Evolutionary conservation across 208 protist species (phyloP).

Genomic region (Acanthamoeba divionensis): DNA sequence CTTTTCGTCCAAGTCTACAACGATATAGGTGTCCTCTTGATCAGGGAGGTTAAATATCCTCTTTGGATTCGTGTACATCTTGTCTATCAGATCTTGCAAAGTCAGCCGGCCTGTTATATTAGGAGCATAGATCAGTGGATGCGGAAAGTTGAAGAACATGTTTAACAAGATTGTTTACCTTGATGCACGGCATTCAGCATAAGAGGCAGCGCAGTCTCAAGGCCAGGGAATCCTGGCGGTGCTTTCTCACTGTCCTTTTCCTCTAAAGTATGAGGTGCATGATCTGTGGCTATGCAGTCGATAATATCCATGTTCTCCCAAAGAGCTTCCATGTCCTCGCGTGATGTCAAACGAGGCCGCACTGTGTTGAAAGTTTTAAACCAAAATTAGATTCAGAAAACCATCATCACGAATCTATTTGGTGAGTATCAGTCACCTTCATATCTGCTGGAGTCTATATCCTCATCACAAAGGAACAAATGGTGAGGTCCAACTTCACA

Average conservation of each 20-base stretch:
- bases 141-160: conserved; percentile 18
- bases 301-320: conserved; percentile 88
- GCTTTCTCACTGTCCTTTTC: conserved; percentile 85
- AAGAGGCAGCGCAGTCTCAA: conserved; percentile 89
- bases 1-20: conserved; percentile 71
- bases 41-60: conserved; percentile 72
- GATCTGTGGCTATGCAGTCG: conserved; percentile 92
- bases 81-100: conserved; percentile 67
- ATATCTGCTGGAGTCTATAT: no score
- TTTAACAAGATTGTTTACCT: not conserved
- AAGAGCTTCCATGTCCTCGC: conserved; percentile 82
- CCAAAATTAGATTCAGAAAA: not conserved
- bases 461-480: conserved; percentile 80
- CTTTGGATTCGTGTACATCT: conserved; percentile 75
- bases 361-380: conserved; percentile 56
- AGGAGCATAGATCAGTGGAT: no score
- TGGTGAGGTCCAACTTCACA: conserved; percentile 90
- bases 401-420: not conserved
- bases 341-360: conserved; percentile 85
- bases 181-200: conserved; percentile 80
- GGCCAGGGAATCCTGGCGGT: conserved; percentile 89
- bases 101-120: conserved; percentile 65
- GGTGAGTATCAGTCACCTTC: no score
- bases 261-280: conserved; percentile 88
- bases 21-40: conserved; percentile 68